Evolutionary conservation across 805 yeast genomes (phyloP).

Genomic region (Metschnikowia baotianmanensis): DNA sequence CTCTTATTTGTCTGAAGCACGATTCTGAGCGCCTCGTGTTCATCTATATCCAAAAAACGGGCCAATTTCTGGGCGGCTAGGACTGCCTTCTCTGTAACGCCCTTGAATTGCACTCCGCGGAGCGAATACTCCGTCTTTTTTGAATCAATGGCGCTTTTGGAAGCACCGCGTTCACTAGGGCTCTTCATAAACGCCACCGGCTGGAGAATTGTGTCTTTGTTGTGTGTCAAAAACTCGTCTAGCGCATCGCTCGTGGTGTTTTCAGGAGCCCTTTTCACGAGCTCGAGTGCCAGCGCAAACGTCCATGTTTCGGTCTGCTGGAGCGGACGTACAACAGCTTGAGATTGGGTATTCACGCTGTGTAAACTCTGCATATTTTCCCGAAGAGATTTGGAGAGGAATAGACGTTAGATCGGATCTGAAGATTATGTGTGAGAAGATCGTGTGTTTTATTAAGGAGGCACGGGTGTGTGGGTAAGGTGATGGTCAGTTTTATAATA

Average conservation of each 20-base stretch:
- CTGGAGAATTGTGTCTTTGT: slow-evolving; percentile 28
- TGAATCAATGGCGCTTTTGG: slow-evolving; percentile 3
- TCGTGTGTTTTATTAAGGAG: not conserved
- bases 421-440: too few relatives aligned
- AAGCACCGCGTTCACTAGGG: not conserved
- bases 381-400: too few relatives aligned
- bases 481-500: too few relatives aligned
- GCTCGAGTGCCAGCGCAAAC: slow-evolving; percentile 36
- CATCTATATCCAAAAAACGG: slow-evolving; percentile 36
- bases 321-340: slow-evolving; percentile 12
- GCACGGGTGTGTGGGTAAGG: slow-evolving; percentile 1
- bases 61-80: slow-evolving; percentile 42
- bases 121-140: slow-evolving; percentile 32
- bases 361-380: too few relatives aligned
- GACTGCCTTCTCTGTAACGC: slow-evolving; percentile 32
- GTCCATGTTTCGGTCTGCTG: slow-evolving; percentile 30
- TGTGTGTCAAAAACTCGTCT: slow-evolving; percentile 39
- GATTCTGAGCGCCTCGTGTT: slow-evolving; percentile 48
- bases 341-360: not conserved
- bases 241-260: slow-evolving; percentile 34
- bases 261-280: slow-evolving; percentile 30
- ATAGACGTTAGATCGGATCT: too few relatives aligned
- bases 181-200: slow-evolving; percentile 29
- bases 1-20: slow-evolving; percentile 39
- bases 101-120: slow-evolving; percentile 39